Evolutionary conservation across 257 asterid genomes (phyloP), one percentile per base, ranked within the genome.

Genomic region (Nicotiana otophora): DNA sequence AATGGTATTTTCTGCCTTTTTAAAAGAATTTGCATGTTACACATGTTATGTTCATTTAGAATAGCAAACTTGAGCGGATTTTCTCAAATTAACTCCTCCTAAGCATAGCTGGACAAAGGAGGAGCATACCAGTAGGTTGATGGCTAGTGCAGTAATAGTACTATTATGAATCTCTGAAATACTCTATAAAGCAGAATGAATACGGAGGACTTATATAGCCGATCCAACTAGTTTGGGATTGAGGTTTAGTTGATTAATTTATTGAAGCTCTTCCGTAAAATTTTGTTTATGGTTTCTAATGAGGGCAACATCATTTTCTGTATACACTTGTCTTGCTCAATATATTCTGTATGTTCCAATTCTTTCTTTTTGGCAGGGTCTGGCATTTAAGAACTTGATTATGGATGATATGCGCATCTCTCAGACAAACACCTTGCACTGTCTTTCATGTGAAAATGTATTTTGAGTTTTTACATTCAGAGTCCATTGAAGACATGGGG

Each of bases 401-500:
- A 65, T 65, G 76, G 75, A 51, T 68, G 83, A 81, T 78, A 82
- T 60, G 83, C 26, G 75, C 9, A 46, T 9, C 46, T 75, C 46
- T 75, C 63, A 4, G 63, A 26, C 39, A 74, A 74, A 23, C 42
- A 26, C 7, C 80, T 39, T 26, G 61, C 26, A 28, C 77, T 28
- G 34, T 63, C 48, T 61, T 14, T 70, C 63, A 63, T 58, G 78
- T 42, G 53, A 79, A 28, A 30, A 75, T 23, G 36, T 82, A 76
- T 83, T 76, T 76, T 68, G 72, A 87, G 75, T 78, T 76, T 85
- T 33, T 86, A 36, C 86, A 77, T 17, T 67, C 78, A 51, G 88
- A 83, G 17, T 54, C 81, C 82, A 54, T 84, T 79, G 74, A 84
- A 54, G 81, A 82, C 69, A 91, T 92, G 97, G 97, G 97, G 28